Conservation (phyloP, 2,329 filamentous ascomycete species). For the Aspergillus hiratsukae region DNA sequence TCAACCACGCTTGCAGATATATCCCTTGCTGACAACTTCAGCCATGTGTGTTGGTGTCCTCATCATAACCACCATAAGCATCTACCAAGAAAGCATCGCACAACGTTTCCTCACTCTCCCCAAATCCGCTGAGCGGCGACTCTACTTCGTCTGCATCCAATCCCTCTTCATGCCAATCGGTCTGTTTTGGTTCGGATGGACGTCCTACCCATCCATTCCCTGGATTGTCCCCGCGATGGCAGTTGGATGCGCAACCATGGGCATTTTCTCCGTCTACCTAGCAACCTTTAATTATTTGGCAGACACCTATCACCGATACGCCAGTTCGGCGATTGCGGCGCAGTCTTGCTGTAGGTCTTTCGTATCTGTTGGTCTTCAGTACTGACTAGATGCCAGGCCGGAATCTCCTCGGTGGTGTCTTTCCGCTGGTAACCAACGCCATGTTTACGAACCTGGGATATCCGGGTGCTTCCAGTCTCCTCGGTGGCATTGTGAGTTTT, state of each 20-base stretch:
- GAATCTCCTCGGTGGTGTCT: constrained; percentile 75
- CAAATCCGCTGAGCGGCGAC: constrained; percentile 64
- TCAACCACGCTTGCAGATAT: background rate
- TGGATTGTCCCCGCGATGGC: constrained; percentile 71
- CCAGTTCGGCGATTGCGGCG: constrained; percentile 78
- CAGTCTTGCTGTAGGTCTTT: constrained; percentile 65
- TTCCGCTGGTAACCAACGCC: constrained; percentile 69
- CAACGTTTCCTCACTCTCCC: constrained; percentile 44
- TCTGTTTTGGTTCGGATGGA: constrained; percentile 76
- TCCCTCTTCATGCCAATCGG: constrained; percentile 72
- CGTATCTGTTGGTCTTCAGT: background rate
- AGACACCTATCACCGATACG: constrained; percentile 80
- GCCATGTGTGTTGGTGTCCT: constrained; percentile 65
- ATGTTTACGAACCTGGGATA: constrained; percentile 72
- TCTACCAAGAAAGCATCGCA: constrained; percentile 67
- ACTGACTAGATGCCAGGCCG: constrained; percentile 39
- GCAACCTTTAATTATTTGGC: constrained; percentile 91
- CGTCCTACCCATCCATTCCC: constrained; percentile 56
- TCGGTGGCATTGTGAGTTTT: constrained; percentile 64
- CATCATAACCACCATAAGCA: constrained; percentile 63
- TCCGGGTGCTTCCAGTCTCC: constrained; percentile 64
- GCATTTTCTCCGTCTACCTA: constrained; percentile 82
- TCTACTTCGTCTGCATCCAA: constrained; percentile 80
- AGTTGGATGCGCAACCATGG: constrained; percentile 71
- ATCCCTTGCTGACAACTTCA: constrained; percentile 8